These are phyloP conservation scores for Cruciata laevipes DNA, from an alignment of 257 asterid species.

Conservation along the genomic window DNA sequence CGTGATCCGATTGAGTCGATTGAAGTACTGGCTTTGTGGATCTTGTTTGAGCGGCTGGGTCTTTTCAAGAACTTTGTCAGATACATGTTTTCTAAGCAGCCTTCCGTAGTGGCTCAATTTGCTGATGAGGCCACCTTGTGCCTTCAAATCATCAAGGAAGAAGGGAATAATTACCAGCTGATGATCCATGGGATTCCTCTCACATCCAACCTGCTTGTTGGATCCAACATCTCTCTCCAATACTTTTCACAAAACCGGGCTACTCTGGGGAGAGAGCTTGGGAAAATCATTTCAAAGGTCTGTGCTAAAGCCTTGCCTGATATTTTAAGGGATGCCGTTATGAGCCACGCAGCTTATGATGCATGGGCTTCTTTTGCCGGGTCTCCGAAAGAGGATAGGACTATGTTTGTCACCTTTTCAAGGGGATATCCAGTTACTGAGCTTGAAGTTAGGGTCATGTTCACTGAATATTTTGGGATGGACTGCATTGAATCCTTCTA, in stretches of 20 bases:
- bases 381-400: not conserved
- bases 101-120: not conserved
- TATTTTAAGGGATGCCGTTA: not conserved
- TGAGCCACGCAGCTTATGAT: not conserved
- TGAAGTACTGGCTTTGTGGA: not conserved
- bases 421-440: not conserved
- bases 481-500: not conserved
- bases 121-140: not conserved
- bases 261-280: not conserved
- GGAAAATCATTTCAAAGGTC: not conserved
- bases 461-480: not conserved
- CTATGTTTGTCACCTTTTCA: not conserved
- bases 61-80: not conserved
- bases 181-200: not conserved
- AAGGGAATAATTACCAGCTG: not conserved
- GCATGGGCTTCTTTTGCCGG: not conserved
- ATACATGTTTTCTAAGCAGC: not conserved
- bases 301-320: not conserved
- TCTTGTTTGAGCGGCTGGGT: not conserved
- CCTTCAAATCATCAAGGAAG: not conserved
- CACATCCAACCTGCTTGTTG: not conserved
- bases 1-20: not conserved
- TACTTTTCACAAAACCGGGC: not conserved
- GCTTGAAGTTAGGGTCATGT: not conserved
- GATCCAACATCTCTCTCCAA: not conserved